Base-by-base conservation (phyloP, 805 yeast species). In the Candida taoyuanica region DNA sequence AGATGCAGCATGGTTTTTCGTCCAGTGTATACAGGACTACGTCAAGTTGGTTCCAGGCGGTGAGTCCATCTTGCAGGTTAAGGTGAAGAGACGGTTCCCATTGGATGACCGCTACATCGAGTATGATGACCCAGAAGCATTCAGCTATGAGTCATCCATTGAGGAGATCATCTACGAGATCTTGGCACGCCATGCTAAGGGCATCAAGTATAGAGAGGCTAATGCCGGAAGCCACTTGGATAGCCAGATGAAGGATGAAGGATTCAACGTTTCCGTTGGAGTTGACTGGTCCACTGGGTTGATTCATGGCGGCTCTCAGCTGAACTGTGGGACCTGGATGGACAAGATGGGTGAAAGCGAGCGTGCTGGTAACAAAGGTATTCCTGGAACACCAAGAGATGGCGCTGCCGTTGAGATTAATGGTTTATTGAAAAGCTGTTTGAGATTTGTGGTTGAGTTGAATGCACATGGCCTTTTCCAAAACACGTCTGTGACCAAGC, bases 241-340 rank as follows among this genome's bases (percentile, higher is more conserved):
- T 58, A 77, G 87, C 25, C 97, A 91, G 55, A 91, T 91, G 98
- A 78, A 67, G 36, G 88, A 81, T 56, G 86, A 84, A 53, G 98
- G 98, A 0, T 91, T 91, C 67, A 83, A 91, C 58, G 89, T 91
- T 31, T 73, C 76, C 46, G 73, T 89, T 2, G 53, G 63, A 41
- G 87, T 89, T 31, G 97, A 91, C 58, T 91, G 97, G 97, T 53
- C 66, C 0, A 88, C 85, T 11, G 98, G 98, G 1, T 64, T 93
- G 21, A 67, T 89, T 4, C 83, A 78, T 59, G 98, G 98, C 32
- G 98, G 98, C 2, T 85, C 85, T 34, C 95, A 85, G 60, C 76
- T 64, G 59, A 91, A 91, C 58, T 91, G 98, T 66, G 98, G 98
- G 17, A 93, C 98, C 0, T 91, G 98, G 98, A 91, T 89, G 96